Percentiles rank a stretch among this genome's conserved stretches.
phyloP scores from a whole-genome alignment of 257 asterid genomes.

The Galeopsis tetrahit region DNA sequence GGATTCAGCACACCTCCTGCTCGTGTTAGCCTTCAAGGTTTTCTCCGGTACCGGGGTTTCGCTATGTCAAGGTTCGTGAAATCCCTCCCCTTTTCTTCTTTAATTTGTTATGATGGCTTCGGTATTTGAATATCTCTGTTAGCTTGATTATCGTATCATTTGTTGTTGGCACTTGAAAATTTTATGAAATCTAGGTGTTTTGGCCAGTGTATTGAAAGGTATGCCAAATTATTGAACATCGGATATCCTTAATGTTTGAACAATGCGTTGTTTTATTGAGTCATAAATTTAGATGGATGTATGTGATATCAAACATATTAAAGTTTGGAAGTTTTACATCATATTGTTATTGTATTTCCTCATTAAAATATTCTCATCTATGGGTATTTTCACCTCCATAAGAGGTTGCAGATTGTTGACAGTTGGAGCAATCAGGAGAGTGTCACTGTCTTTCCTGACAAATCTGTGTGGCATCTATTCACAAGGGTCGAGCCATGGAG shows the following conservation, averaged over 20 bases:
- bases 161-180: not conserved
- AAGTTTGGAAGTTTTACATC: conserved; percentile 19
- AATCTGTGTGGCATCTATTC: conserved; percentile 28
- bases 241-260: not conserved
- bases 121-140: not conserved
- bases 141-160: conserved; percentile 2
- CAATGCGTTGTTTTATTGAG: conserved; percentile 15
- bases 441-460: conserved; percentile 38
- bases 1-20: conserved; percentile 28
- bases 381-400: conserved; percentile 32
- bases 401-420: conserved; percentile 60
- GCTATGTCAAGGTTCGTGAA: conserved; percentile 52
- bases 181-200: conserved; percentile 7
- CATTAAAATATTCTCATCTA: conserved; percentile 16
- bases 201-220: not conserved
- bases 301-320: not conserved
- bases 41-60: conserved; percentile 33
- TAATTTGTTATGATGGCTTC: not conserved
- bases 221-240: not conserved
- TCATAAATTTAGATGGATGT: conserved; percentile 2
- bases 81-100: not conserved
- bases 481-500: conserved; percentile 45
- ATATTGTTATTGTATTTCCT: conserved; percentile 26
- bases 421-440: conserved; percentile 44
- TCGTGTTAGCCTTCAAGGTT: conserved; percentile 25